These are phyloP conservation scores for Vaccinium myrtillus DNA, from an alignment of 148 eudicot species.

Conservation along the genomic window DNA sequence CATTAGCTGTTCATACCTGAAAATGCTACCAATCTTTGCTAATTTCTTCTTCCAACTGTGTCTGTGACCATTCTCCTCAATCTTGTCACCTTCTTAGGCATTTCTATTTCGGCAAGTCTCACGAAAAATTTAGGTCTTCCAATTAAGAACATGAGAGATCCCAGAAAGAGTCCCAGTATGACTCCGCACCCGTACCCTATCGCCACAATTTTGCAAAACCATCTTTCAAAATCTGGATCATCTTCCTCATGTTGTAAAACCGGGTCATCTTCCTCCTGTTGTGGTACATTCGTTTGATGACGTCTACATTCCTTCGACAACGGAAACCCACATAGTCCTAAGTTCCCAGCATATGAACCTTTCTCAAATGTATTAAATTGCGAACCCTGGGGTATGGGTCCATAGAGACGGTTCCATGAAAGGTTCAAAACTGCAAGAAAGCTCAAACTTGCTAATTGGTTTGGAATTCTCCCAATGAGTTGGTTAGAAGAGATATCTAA, in stretches of 20 bases:
- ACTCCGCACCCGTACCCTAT: too few species aligned
- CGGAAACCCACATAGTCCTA: constrained; percentile 3
- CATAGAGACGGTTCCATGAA: not conserved
- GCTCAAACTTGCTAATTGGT: not conserved
- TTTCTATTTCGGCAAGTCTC: too few species aligned
- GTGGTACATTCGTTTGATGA: not conserved
- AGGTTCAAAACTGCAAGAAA: not conserved
- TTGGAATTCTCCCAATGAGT: constrained; percentile 9
- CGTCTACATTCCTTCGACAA: not conserved
- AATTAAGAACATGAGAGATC: too few species aligned
- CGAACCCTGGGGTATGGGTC: not conserved
- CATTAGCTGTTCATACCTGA: too few species aligned
- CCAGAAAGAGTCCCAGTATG: too few species aligned
- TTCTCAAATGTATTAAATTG: not conserved
- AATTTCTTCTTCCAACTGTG: too few species aligned
- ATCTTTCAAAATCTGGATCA: too few species aligned
- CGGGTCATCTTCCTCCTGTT: not conserved
- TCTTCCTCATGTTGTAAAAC: too few species aligned
- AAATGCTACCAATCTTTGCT: too few species aligned
- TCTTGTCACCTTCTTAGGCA: too few species aligned
- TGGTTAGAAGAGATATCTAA: constrained; percentile 23
- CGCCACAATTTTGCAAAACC: too few species aligned
- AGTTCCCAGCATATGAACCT: constrained; percentile 5
- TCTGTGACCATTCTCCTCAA: too few species aligned
- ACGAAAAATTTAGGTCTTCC: not conserved